These are phyloP conservation scores for Boletellus emodensis DNA, from an alignment of 768 basidiomycete genomes.

Conservation along the genomic window DNA sequence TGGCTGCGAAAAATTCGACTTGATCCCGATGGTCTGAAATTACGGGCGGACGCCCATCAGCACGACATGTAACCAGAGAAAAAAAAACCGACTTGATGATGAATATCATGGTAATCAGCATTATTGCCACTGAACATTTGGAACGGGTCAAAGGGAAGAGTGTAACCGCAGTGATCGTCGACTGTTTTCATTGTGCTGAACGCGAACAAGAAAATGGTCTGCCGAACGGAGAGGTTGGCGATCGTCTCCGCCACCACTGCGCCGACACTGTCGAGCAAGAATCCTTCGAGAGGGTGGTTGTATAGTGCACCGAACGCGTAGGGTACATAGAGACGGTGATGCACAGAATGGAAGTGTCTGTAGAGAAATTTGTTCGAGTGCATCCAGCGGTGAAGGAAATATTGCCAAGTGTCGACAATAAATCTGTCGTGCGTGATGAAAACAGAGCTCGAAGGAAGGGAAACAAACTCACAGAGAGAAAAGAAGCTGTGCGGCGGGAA, in stretches of 20 bases:
- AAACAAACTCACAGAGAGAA: constrained; percentile 70
- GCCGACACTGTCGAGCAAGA: constrained; percentile 83
- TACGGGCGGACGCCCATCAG: background rate
- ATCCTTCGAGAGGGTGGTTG: constrained; percentile 95
- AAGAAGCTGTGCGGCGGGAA: constrained; percentile 69
- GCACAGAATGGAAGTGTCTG: constrained; percentile 87
- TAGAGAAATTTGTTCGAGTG: constrained; percentile 90
- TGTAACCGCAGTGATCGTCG: constrained; percentile 93
- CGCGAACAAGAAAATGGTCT: constrained; percentile 78
- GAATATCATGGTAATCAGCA: constrained; percentile 97
- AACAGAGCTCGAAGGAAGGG: background rate
- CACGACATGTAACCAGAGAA: background rate
- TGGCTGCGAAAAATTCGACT: constrained; percentile 93
- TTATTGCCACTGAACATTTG: constrained; percentile 85
- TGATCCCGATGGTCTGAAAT: constrained; percentile 64
- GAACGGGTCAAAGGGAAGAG: constrained; percentile 85
- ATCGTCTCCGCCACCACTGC: constrained; percentile 70
- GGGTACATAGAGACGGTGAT: constrained; percentile 94
- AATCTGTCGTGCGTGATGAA: constrained; percentile 52
- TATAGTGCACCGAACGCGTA: constrained; percentile 97
- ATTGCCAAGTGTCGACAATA: constrained; percentile 96
- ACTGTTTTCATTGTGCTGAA: constrained; percentile 90
- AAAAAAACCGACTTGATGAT: constrained; percentile 69
- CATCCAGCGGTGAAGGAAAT: constrained; percentile 90
- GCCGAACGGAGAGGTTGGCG: constrained; percentile 69